Evolutionary conservation across 1,284 basidiomycete genomes (phyloP).

Genomic region (Tilletiopsis washingtonensis): DNA sequence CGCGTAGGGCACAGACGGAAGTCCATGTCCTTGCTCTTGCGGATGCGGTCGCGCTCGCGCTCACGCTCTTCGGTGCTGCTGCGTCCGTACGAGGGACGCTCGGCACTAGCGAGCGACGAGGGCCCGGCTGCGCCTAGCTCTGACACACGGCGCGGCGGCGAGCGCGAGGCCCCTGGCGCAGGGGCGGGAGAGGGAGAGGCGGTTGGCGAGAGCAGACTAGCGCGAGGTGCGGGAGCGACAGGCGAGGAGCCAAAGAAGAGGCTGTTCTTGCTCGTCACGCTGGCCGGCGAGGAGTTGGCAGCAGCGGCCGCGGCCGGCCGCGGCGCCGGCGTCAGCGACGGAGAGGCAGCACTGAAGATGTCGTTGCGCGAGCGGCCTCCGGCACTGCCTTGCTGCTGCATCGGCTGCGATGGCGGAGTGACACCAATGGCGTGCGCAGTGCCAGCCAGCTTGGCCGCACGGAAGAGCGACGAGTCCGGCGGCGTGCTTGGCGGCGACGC

Average conservation of each 20-base stretch:
- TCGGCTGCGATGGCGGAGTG: no score
- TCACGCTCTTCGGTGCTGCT: constrained; percentile 34
- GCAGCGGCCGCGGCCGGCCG: background rate
- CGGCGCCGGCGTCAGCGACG: no score
- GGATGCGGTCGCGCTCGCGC: constrained; percentile 27
- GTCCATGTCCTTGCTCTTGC: constrained; percentile 28
- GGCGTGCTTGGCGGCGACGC: no score
- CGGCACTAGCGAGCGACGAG: constrained; percentile 8
- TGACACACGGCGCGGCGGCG: background rate
- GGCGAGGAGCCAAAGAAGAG: constrained; percentile 6
- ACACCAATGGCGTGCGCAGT: no score
- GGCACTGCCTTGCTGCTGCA: no score
- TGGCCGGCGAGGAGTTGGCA: background rate
- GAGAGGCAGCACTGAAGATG: no score
- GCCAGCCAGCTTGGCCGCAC: no score
- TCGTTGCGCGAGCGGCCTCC: background rate
- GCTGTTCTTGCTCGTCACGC: constrained; percentile 1
- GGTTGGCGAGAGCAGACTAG: background rate
- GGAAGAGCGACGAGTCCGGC: no score
- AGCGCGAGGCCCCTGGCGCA: background rate
- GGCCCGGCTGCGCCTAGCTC: background rate
- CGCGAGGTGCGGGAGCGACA: background rate
- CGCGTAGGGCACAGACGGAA: constrained; percentile 32
- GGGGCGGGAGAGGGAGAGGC: background rate
- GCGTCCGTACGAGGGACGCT: constrained; percentile 30